These are phyloP conservation scores for Trichoderma sp. DNA, from an alignment of 2,329 filamentous ascomycete genomes.

Conservation along the genomic window DNA sequence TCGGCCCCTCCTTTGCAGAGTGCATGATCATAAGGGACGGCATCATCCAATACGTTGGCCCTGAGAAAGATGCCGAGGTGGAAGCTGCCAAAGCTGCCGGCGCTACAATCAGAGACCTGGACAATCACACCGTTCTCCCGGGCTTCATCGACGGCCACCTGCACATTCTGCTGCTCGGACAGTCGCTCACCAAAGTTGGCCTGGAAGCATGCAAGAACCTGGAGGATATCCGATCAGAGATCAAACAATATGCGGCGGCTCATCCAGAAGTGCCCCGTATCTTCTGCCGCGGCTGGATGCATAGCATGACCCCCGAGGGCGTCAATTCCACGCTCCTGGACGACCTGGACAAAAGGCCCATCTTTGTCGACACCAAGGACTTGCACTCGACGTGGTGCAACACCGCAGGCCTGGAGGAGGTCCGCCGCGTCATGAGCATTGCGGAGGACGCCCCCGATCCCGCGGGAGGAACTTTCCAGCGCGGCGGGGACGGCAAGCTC, in stretches of 20 bases:
- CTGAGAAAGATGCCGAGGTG: conserved; percentile 34
- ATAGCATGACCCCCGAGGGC: conserved; percentile 50
- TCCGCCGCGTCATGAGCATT: conserved; percentile 43
- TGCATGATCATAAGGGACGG: conserved; percentile 43
- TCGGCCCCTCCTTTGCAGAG: conserved; percentile 28
- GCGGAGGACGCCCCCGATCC: conserved; percentile 49
- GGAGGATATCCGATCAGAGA: conserved; percentile 52
- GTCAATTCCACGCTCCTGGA: conserved; percentile 52
- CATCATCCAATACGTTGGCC: conserved; percentile 41
- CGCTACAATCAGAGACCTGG: conserved; percentile 36
- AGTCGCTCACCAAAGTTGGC: conserved; percentile 54
- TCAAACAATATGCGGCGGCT: conserved; percentile 49
- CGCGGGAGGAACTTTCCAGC: conserved; percentile 54
- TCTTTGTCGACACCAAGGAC: conserved; percentile 60
- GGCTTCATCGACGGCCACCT: conserved; percentile 62
- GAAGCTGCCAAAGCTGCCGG: conserved; percentile 34
- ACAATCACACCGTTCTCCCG: conserved; percentile 49
- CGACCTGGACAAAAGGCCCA: conserved; percentile 56
- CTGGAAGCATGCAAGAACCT: conserved; percentile 53
- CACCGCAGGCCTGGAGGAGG: conserved; percentile 52
- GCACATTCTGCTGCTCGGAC: conserved; percentile 58
- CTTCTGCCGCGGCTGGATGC: conserved; percentile 59
- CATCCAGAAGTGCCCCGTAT: conserved; percentile 54
- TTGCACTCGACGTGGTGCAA: conserved; percentile 62
- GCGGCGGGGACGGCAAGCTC: conserved; percentile 51